Evolutionary conservation across 2,329 filamentous ascomycete genomes (phyloP).

Genomic region (Penicillium concentricum): DNA sequence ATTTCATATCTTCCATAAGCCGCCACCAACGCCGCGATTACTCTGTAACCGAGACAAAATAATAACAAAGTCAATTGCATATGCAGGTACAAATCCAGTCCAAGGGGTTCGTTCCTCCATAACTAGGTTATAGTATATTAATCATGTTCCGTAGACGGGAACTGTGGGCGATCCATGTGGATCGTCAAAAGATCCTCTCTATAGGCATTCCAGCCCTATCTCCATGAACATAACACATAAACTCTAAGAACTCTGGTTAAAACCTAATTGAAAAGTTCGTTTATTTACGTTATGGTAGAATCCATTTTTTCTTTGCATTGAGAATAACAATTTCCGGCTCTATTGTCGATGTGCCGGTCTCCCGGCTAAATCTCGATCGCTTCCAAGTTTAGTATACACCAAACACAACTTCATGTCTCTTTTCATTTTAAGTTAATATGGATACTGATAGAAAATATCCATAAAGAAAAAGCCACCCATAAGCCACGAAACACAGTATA

Average conservation of each 20-base stretch:
- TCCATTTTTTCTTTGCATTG: neutral
- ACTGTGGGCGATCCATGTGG: neutral
- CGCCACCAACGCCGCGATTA: neutral
- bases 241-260: neutral
- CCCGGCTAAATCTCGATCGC: neutral
- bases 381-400: neutral
- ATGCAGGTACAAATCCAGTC: neutral
- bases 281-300: neutral
- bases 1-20: neutral
- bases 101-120: no score
- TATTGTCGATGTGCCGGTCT: neutral
- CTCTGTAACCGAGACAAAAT: neutral
- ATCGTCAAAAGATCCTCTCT: neutral
- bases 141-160: neutral
- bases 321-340: neutral
- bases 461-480: neutral
- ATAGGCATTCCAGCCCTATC: neutral
- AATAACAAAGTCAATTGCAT: neutral
- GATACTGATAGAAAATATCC: neutral
- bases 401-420: neutral
- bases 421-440: neutral
- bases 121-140: neutral
- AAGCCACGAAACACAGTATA: neutral
- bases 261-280: neutral
- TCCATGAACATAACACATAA: neutral